Evolutionary conservation across 1,284 basidiomycete species (phyloP).

Genomic region (Pyrrhoderma lamaoense): DNA sequence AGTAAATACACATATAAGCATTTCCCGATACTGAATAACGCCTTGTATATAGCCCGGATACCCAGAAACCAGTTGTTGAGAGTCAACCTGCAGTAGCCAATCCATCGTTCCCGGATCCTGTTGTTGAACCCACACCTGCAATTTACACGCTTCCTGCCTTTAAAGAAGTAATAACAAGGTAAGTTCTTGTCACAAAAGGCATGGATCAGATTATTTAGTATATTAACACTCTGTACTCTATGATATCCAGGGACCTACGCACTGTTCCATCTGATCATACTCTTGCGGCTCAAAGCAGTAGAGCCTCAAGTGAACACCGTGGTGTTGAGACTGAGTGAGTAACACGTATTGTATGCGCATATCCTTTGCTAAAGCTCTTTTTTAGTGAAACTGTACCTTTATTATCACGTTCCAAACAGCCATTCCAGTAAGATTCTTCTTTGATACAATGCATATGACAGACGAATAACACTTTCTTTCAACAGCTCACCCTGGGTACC

Average conservation of each 20-base stretch:
- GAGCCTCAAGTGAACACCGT: conserved; percentile 8
- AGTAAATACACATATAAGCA: conserved; percentile 4
- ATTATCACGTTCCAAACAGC: conserved; percentile 5
- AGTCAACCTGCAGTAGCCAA: no score
- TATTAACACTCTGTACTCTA: not conserved
- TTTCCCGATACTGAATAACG: no score
- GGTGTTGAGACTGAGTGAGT: conserved; percentile 15
- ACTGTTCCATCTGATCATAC: conserved; percentile 18
- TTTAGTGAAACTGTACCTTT: conserved; percentile 14
- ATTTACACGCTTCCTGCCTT: conserved; percentile 14
- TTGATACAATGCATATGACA: not conserved
- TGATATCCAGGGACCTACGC: conserved; percentile 2
- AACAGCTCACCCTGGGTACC: conserved; percentile 25
- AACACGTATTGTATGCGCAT: no score
- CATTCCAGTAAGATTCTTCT: not conserved
- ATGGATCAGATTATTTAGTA: not conserved
- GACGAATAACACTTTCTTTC: not conserved
- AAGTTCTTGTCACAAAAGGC: not conserved
- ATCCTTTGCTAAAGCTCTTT: no score
- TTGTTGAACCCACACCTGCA: conserved; percentile 2
- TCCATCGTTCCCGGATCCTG: no score
- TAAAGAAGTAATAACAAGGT: conserved; percentile 10
- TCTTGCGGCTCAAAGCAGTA: conserved; percentile 13
- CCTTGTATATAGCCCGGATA: no score
- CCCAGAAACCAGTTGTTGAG: no score